Evolutionary conservation across 805 yeast species (phyloP), one percentile per base, ranked within the genome.

Genomic region (Ogataea siamensis): DNA sequence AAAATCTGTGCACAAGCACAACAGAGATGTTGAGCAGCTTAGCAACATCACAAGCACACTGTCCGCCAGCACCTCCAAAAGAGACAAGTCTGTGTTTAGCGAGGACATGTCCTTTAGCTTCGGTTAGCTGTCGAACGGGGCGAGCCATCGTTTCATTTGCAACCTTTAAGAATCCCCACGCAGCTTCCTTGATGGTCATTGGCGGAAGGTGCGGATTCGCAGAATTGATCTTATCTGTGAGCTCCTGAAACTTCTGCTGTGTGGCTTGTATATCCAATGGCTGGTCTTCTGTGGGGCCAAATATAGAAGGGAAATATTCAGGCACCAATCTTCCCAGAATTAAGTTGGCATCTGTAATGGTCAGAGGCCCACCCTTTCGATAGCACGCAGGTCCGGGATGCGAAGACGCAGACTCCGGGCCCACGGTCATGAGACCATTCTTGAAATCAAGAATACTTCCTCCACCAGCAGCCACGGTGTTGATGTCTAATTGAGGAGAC

Each of bases 61-160:
- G 96, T 7, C 96, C 96, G 37, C 96, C 96, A 17, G 95, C 95
- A 33, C 96, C 96, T 32, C 96, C 96, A 63, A 87, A 87, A 2
- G 91, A 74, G 1, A 88, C 94, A 42, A 87, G 63, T 41, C 82
- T 65, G 57, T 87, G 95, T 8, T 73, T 66, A 7, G 83, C 57
- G 0, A 79, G 71, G 28, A 75, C 70, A 53, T 79, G 78, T 4
- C 96, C 96, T 54, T 80, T 85, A 2, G 91, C 86, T 56, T 87
- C 96, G 0, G 95, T 87, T 36, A 87, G 64, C 28, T 83, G 80
- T 42, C 96, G 71, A 37, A 87, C 84, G 2, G 96, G 95, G 45
- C 94, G 73, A n/a, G 93, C 84, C 95, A 87, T 87, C 1, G 88
- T 68, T 51, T 85, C 94, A 52, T 84, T 82, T 1, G 96, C 95